Evolutionary conservation across 2,329 filamentous ascomycete genomes (phyloP).

Genomic region (Venturia aucupariae): DNA sequence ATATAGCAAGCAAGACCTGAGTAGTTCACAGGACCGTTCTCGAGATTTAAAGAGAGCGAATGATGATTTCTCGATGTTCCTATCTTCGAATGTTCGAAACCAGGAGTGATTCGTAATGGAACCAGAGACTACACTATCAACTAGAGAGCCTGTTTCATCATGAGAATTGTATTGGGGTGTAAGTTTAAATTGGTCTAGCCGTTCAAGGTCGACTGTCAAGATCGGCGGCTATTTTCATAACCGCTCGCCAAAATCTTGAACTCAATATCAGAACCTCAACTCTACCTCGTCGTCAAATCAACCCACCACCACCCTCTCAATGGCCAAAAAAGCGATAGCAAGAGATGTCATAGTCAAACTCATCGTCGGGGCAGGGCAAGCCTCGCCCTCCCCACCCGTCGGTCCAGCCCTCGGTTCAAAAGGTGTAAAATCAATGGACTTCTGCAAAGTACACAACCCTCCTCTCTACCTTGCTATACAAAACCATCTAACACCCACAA

Average conservation of each 20-base stretch:
- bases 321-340: constrained; percentile 43
- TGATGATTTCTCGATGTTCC: too few species aligned
- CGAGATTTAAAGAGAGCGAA: too few species aligned
- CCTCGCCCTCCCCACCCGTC: constrained; percentile 88
- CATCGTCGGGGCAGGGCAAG: constrained; percentile 93
- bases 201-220: background rate
- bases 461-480: constrained; percentile 10
- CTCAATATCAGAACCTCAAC: background rate
- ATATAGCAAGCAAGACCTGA: background rate
- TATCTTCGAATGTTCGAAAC: too few species aligned
- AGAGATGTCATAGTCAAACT: constrained; percentile 83
- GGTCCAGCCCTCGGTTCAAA: constrained; percentile 94
- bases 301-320: constrained; percentile 20
- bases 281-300: background rate
- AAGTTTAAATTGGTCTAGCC: background rate
- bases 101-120: too few species aligned
- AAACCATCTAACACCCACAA: constrained; percentile 6
- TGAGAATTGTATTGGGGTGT: too few species aligned
- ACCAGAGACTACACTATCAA: too few species aligned
- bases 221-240: background rate
- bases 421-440: constrained; percentile 99
- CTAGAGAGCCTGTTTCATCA: too few species aligned
- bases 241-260: background rate
- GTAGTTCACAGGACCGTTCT: background rate
- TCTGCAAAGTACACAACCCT: constrained; percentile 71